Evolutionary conservation across 805 yeast genomes (phyloP).

Genomic region (Limtongozyma cylindracea): DNA sequence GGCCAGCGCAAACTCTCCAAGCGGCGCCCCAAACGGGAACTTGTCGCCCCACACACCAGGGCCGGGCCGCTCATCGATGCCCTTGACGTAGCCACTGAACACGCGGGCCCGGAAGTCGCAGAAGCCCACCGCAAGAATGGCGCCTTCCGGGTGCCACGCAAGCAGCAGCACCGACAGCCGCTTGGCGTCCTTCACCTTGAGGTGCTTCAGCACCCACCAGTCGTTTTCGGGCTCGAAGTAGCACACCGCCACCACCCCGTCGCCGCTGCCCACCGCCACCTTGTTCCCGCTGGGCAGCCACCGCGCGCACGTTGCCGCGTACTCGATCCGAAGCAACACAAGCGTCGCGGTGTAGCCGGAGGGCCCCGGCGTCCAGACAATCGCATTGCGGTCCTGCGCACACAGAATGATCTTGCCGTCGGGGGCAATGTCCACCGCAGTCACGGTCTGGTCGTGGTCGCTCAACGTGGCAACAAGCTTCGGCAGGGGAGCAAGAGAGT

Average conservation of each 20-base stretch:
- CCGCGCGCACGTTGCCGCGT: conserved; percentile 83
- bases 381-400: conserved; percentile 92
- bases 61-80: conserved; percentile 62
- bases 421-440: conserved; percentile 76
- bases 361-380: conserved; percentile 68
- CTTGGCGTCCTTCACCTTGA: conserved; percentile 70
- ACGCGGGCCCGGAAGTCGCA: conserved; percentile 86
- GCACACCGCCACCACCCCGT: conserved; percentile 83
- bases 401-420: conserved; percentile 88
- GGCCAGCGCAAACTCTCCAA: conserved; percentile 49
- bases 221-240: conserved; percentile 90
- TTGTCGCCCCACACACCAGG: conserved; percentile 84
- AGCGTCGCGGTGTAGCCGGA: conserved; percentile 62
- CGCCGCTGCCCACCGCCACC: conserved; percentile 94
- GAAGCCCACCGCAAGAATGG: conserved; percentile 71
- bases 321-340: conserved; percentile 73
- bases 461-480: conserved; percentile 35
- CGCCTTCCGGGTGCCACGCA: conserved; percentile 87
- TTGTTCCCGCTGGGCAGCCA: conserved; percentile 94
- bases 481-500: conserved; percentile 26
- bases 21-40: conserved; percentile 78
- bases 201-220: conserved; percentile 99
- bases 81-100: conserved; percentile 72
- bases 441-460: conserved; percentile 84
- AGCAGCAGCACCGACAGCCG: conserved; percentile 64